Evolutionary conservation across 371 early-diverging fungal genomes (phyloP).

Genomic region (Actinomortierella ambigua): DNA sequence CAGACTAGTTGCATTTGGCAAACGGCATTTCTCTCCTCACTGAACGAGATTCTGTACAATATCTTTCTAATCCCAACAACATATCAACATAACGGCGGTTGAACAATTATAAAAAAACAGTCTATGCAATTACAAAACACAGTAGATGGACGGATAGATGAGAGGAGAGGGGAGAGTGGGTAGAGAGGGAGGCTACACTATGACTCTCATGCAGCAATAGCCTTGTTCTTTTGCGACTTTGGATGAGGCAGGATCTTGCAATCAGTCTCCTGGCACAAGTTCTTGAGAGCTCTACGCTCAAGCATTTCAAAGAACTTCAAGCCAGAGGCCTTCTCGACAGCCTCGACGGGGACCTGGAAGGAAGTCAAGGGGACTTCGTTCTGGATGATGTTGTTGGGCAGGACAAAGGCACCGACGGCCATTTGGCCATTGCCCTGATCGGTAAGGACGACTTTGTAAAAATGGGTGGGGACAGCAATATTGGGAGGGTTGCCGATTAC

Average conservation of each 20-base stretch:
- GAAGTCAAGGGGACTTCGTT: slow-evolving; percentile 66
- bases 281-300: slow-evolving; percentile 45
- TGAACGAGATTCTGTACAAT: no score
- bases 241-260: slow-evolving; percentile 30
- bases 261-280: slow-evolving; percentile 35
- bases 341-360: slow-evolving; percentile 80
- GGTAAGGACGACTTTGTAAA: slow-evolving; percentile 85
- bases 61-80: no score
- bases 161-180: no score
- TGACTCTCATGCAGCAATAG: no score
- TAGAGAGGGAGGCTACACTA: no score
- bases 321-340: slow-evolving; percentile 79
- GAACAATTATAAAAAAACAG: no score
- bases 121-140: no score
- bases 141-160: no score
- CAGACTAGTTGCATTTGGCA: slow-evolving; percentile 13
- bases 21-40: no score
- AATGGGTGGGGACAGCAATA: slow-evolving; percentile 93
- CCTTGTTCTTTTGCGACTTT: slow-evolving; percentile 26
- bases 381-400: slow-evolving; percentile 84
- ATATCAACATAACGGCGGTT: no score
- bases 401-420: slow-evolving; percentile 77
- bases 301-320: slow-evolving; percentile 76
- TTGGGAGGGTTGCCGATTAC: slow-evolving; percentile 90
- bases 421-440: slow-evolving; percentile 54